phyloP scores from a whole-genome alignment of 257 asterid species.

The Ballota nigra region DNA sequence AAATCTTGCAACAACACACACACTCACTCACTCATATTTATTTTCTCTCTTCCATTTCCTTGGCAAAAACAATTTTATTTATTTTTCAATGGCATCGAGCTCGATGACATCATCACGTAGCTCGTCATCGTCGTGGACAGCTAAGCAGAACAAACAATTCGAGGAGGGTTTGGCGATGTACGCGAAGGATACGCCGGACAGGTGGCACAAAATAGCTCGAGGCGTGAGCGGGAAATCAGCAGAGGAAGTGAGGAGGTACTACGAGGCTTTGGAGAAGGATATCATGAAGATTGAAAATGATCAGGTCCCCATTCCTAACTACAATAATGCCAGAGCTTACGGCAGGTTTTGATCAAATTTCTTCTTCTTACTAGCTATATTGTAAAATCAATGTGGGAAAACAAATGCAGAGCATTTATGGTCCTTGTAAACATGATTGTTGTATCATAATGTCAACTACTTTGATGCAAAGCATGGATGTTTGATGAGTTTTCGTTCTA shows the following conservation, averaged over 20 bases:
- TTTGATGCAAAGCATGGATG: too few relatives aligned
- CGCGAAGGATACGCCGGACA: conserved; percentile 30
- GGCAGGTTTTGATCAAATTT: background rate
- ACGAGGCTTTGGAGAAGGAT: conserved; percentile 34
- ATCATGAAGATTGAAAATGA: conserved; percentile 27
- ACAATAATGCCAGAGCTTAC: conserved; percentile 10
- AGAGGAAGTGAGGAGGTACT: conserved; percentile 39
- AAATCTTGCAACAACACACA: too few relatives aligned
- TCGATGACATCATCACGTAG: conserved; percentile 20
- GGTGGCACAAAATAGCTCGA: conserved; percentile 39
- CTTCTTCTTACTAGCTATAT: too few relatives aligned
- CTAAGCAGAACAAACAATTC: conserved; percentile 38
- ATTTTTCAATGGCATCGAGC: conserved; percentile 24
- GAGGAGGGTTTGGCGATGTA: conserved; percentile 36
- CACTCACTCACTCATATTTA: too few relatives aligned
- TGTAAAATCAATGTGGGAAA: too few relatives aligned
- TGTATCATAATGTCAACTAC: too few relatives aligned
- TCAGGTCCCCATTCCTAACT: conserved; percentile 39
- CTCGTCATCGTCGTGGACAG: conserved; percentile 24
- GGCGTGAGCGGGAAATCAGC: conserved; percentile 30
- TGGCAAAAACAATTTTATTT: too few relatives aligned
- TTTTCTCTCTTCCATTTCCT: too few relatives aligned
- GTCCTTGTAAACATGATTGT: too few relatives aligned
- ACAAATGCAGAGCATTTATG: too few relatives aligned
- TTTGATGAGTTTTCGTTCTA: too few relatives aligned